Evolutionary conservation across 2,329 filamentous ascomycete species (phyloP).

Genomic region (Talaromyces albobiverticillius): DNA sequence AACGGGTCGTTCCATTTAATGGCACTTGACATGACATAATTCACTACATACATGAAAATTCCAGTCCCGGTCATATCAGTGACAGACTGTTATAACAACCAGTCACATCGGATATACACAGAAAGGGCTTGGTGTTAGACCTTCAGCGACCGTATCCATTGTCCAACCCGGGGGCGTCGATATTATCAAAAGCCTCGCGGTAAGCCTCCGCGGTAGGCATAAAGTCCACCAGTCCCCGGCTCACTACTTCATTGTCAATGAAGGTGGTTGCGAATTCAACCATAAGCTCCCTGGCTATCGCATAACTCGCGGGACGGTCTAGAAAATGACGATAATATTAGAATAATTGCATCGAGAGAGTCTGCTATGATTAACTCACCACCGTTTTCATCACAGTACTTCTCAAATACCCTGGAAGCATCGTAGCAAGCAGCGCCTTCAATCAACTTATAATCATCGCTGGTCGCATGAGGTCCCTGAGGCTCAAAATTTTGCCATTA

Average conservation of each 20-base stretch:
- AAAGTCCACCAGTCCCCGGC: constrained; percentile 61
- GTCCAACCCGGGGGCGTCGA: too few relatives aligned
- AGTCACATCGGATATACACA: too few relatives aligned
- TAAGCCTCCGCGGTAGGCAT: constrained; percentile 59
- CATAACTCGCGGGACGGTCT: constrained; percentile 69
- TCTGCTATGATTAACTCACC: too few relatives aligned
- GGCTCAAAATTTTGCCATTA: too few relatives aligned
- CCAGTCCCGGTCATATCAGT: too few relatives aligned
- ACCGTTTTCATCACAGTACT: constrained; percentile 68
- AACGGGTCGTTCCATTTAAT: too few relatives aligned
- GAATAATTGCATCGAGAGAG: neutral
- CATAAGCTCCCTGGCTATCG: constrained; percentile 72
- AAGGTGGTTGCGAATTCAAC: constrained; percentile 73
- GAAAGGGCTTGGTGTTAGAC: constrained; percentile 58
- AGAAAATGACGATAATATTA: too few relatives aligned
- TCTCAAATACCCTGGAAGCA: constrained; percentile 76
- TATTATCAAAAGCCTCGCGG: too few relatives aligned
- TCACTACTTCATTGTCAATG: constrained; percentile 71
- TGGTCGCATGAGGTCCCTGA: constrained; percentile 54
- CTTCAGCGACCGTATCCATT: too few relatives aligned
- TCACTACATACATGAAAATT: too few relatives aligned
- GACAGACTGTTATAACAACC: too few relatives aligned
- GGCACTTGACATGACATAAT: too few relatives aligned
- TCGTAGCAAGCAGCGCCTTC: constrained; percentile 75
- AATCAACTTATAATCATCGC: constrained; percentile 69